A percentile compares a stretch with the other conserved stretches of the same genome.
Conservation (phyloP, 2,329 filamentous ascomycete genomes). For the Huntiella abstrusa region DNA sequence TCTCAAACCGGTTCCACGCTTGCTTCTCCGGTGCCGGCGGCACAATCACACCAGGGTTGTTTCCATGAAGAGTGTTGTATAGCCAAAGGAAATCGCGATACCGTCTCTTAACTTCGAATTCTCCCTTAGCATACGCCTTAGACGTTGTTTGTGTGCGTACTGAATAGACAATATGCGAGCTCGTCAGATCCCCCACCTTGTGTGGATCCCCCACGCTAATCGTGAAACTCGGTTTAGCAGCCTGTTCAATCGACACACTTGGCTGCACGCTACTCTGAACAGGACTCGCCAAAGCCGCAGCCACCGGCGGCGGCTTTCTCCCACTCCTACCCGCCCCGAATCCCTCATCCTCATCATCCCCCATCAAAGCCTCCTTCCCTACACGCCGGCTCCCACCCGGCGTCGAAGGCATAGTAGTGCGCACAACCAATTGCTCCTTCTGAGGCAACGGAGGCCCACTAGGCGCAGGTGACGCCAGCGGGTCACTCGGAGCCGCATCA, state of each 20-base stretch:
- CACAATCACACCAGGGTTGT: conserved; percentile 87
- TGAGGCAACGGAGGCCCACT: conserved; percentile 49
- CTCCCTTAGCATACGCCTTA: conserved; percentile 81
- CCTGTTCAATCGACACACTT: conserved; percentile 81
- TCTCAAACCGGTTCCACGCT: conserved; percentile 87
- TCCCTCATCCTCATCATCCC: conserved; percentile 31
- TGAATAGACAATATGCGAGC: conserved; percentile 93
- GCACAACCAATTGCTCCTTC: conserved; percentile 45
- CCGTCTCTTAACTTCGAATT: conserved; percentile 82
- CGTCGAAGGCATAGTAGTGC: conserved; percentile 32
- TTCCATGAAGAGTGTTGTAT: conserved; percentile 83
- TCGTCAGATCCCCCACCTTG: conserved; percentile 92
- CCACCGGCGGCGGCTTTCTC: conserved; percentile 47
- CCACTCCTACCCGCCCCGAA: conserved; percentile 24
- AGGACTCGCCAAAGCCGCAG: conserved; percentile 33
- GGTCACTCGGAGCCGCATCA: conserved; percentile 18
- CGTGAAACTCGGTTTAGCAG: conserved; percentile 75
- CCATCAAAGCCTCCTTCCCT: conserved; percentile 45
- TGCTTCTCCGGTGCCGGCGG: conserved; percentile 96
- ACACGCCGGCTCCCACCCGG: conserved; percentile 24
- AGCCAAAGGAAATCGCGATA: conserved; percentile 98
- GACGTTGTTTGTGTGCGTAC: conserved; percentile 88
- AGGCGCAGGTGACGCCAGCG: conserved; percentile 24
- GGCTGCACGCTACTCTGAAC: conserved; percentile 40
- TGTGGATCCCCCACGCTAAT: conserved; percentile 92